A percentile compares a stretch with the other conserved stretches of the same genome.
Evolutionary conservation across 108 stramenopile species (phyloP).

Genomic region (Asterionellopsis glacialis): DNA sequence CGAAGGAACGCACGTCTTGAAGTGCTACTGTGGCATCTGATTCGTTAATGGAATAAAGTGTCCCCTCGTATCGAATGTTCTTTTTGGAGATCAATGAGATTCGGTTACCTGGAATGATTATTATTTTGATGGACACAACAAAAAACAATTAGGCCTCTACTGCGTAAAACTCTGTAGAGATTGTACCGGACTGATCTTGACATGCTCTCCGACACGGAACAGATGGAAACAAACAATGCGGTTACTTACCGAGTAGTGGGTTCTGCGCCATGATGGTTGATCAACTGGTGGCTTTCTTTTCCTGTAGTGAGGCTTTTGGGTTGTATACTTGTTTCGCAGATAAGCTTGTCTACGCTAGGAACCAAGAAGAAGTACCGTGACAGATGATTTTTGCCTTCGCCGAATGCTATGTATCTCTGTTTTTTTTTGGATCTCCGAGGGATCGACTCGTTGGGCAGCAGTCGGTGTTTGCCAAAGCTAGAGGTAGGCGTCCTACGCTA

Average conservation of each 20-base stretch:
- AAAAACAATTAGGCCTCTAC: neutral
- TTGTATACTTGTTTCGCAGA: too few relatives aligned
- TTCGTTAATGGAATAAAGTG: conserved; percentile 89
- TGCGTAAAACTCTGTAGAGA: too few relatives aligned
- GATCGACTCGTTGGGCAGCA: too few relatives aligned
- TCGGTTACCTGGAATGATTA: conserved; percentile 47
- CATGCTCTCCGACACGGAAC: neutral
- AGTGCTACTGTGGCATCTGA: conserved; percentile 89
- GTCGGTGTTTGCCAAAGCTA: too few relatives aligned
- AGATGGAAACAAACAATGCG: neutral
- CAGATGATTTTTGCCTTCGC: too few relatives aligned
- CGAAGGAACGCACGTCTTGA: conserved; percentile 87
- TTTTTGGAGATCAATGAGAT: conserved; percentile 95
- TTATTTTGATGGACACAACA: neutral
- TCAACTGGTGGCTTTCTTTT: too few relatives aligned
- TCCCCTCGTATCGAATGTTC: conserved; percentile 95
- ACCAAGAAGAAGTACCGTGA: too few relatives aligned
- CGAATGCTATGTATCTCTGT: too few relatives aligned
- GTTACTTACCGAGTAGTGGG: conserved; percentile 34
- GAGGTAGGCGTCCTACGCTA: too few relatives aligned
- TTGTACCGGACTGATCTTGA: neutral
- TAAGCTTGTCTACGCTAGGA: too few relatives aligned
- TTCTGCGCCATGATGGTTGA: conserved; percentile 29
- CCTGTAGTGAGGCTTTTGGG: too few relatives aligned
- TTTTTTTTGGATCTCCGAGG: too few relatives aligned